Percentiles rank a stretch among this genome's conserved stretches.
phyloP scores from a whole-genome alignment of 2,329 filamentous ascomycete genomes.

The Graphilbum ipis-grandicollis region DNA sequence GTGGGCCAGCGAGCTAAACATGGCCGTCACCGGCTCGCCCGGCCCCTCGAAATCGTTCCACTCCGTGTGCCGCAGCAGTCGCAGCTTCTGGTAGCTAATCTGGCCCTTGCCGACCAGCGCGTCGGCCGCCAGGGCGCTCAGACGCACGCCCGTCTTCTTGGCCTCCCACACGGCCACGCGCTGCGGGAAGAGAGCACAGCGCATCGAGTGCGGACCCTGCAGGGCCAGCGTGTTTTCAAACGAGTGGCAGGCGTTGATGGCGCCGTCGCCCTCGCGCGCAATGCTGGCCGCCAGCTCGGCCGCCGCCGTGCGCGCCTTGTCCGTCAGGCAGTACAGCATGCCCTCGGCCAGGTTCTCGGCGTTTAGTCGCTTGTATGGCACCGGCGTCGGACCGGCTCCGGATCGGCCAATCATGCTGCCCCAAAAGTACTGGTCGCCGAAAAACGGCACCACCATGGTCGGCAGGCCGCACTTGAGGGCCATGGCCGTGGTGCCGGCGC shows the following conservation, averaged over 20 bases:
- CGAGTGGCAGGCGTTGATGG: slow-evolving; percentile 47
- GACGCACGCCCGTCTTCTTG: slow-evolving; percentile 38
- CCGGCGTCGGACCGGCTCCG: slow-evolving; percentile 45
- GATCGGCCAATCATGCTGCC: slow-evolving; percentile 48
- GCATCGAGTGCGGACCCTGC: slow-evolving; percentile 34
- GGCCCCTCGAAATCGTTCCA: slow-evolving; percentile 68
- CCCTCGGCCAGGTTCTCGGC: slow-evolving; percentile 50
- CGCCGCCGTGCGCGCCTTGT: slow-evolving; percentile 40
- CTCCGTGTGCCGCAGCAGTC: slow-evolving; percentile 47
- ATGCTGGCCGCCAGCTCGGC: slow-evolving; percentile 43
- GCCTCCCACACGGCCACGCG: slow-evolving; percentile 49
- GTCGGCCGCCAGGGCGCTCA: slow-evolving; percentile 48
- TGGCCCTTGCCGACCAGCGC: slow-evolving; percentile 43
- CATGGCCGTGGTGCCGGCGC: slow-evolving; percentile 60
- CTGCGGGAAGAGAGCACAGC: slow-evolving; percentile 48
- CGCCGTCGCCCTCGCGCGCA: slow-evolving; percentile 46
- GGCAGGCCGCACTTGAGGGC: slow-evolving; percentile 54
- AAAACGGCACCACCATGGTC: slow-evolving; percentile 64
- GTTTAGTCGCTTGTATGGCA: slow-evolving; percentile 51
- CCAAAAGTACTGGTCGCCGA: slow-evolving; percentile 69
- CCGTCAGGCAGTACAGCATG: slow-evolving; percentile 48
- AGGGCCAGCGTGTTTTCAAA: slow-evolving; percentile 46
- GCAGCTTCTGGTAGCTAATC: slow-evolving; percentile 44
- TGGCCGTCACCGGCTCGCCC: slow-evolving; percentile 53
- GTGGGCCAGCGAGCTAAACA: slow-evolving; percentile 41